Evolutionary conservation across 495 filamentous ascomycete species (phyloP).

Genomic region (Daldinia loculata): DNA sequence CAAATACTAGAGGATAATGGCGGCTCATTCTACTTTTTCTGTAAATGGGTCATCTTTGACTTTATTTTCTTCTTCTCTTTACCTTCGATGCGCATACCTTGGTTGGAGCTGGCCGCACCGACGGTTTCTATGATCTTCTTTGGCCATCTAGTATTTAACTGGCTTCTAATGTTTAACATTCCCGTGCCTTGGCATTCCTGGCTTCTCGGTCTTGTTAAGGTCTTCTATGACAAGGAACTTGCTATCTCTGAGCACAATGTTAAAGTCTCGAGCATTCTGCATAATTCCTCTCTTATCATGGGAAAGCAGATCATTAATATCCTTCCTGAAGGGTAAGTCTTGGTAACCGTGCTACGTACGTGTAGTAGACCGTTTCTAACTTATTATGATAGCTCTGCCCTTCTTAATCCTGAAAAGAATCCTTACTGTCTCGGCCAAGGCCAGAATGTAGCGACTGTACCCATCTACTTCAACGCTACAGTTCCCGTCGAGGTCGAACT

Average conservation of each 20-base stretch:
- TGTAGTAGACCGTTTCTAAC: constrained; percentile 29
- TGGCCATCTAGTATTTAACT: constrained; percentile 74
- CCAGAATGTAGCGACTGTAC: constrained; percentile 69
- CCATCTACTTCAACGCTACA: constrained; percentile 92
- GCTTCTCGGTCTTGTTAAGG: constrained; percentile 71
- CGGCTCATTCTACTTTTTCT: constrained; percentile 83
- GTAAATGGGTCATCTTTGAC: constrained; percentile 92
- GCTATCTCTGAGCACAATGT: constrained; percentile 89
- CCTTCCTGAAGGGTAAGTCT: constrained; percentile 85
- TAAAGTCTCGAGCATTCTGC: constrained; percentile 82
- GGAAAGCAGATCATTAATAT: constrained; percentile 97
- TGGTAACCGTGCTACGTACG: neutral
- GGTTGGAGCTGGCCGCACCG: constrained; percentile 86
- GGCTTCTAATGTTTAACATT: constrained; percentile 90
- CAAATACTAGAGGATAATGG: constrained; percentile 75
- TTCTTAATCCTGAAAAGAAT: constrained; percentile 79
- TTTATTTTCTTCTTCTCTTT: constrained; percentile 83
- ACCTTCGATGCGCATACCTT: constrained; percentile 87
- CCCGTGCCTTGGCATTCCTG: constrained; percentile 73
- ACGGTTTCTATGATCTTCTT: constrained; percentile 73
- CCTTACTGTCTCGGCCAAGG: constrained; percentile 80
- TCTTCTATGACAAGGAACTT: constrained; percentile 88
- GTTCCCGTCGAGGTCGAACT: constrained; percentile 86
- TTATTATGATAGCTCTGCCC: constrained; percentile 69
- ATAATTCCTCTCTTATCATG: constrained; percentile 90